phyloP scores from a whole-genome alignment of 2,329 filamentous ascomycete species.

The Trichoderma afroharzianum region DNA sequence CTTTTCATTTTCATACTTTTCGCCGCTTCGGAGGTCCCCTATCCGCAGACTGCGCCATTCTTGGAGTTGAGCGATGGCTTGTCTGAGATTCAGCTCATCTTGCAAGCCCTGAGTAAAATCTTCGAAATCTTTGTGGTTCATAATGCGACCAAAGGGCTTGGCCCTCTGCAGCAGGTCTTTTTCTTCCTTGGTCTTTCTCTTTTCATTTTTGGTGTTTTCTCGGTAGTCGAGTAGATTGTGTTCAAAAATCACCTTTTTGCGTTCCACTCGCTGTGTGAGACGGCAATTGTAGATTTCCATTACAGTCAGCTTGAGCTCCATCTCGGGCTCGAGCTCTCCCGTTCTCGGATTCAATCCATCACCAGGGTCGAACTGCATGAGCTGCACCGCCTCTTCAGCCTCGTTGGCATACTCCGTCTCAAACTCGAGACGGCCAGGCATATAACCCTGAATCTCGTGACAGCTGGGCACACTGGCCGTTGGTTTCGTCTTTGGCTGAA shows the following conservation, averaged over 20 bases:
- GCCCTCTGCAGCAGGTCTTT: conserved; percentile 86
- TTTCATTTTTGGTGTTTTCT: conserved; percentile 84
- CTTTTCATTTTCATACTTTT: conserved; percentile 93
- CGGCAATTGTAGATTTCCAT: conserved; percentile 98
- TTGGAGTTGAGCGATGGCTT: conserved; percentile 85
- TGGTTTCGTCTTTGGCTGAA: conserved; percentile 90
- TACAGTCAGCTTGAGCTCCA: conserved; percentile 94
- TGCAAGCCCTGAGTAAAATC: conserved; percentile 79
- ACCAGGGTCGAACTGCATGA: conserved; percentile 97
- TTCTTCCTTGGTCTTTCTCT: conserved; percentile 95
- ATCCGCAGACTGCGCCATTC: conserved; percentile 89
- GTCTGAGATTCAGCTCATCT: conserved; percentile 85
- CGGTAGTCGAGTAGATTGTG: conserved; percentile 91
- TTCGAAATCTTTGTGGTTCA: conserved; percentile 90
- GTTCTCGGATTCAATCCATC: conserved; percentile 85
- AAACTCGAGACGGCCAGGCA: conserved; percentile 95
- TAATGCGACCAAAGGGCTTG: conserved; percentile 94
- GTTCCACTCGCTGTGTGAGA: conserved; percentile 82
- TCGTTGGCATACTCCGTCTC: conserved; percentile 98
- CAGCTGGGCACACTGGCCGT: conserved; percentile 93
- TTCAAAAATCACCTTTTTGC: conserved; percentile 96
- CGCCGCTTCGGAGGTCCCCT: conserved; percentile 76
- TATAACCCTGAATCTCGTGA: conserved; percentile 97
- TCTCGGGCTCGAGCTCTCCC: conserved; percentile 86
- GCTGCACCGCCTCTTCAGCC: conserved; percentile 94